Evolutionary conservation across 352 stramenopile genomes (phyloP), one percentile per base, ranked within the genome.

Genomic region (Globisporangium nunn): DNA sequence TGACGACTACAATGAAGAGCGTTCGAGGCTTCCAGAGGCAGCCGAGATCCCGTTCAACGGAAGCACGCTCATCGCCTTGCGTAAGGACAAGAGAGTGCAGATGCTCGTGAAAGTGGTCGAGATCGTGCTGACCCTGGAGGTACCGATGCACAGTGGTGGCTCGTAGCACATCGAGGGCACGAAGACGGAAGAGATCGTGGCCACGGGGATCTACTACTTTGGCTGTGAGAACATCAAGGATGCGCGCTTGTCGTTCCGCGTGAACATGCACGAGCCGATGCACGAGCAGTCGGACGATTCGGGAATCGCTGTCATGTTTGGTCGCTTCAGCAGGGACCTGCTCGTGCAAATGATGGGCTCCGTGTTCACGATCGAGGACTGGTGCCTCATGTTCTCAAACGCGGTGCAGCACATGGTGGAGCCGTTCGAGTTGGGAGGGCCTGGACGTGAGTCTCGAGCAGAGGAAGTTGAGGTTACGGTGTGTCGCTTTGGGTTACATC

Each of bases 151-250:
- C 62, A 45, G 31, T 3, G 71, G 75, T 3, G 75, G 75, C 4
- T 54, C 57, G 14, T 85, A 73, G 73, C 72, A 85, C 39, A 64
- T 81, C 18, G 75, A 85, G 60, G 75, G 71, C n/a, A 80, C 64
- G 15, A 30, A 53, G 30, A 43, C 58, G 2, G 73, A 86, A 49
- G 55, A 62, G 12, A 83, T 86, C 48, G 50, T 77, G n/a, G 69
- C 68, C 3, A 80, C 69, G 18, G 71, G 66, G 3, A 66, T 81
- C 31, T 76, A 78, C 51, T 83, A 86, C 62, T 80, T 81, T 64
- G 69, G 48, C 17, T 68, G 49, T 18, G 64, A 81, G 41, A 83
- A 85, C 46, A 66, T 82, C 50, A 74, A 62, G 15, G 56, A 70
- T 18, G 81, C 72, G n/a, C 51, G 58, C 0, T 52, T 85, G 10